A percentile compares a stretch with the other conserved stretches of the same genome.
Conservation (phyloP, 2,329 filamentous ascomycete genomes). For the Aspergillus tamarii region DNA sequence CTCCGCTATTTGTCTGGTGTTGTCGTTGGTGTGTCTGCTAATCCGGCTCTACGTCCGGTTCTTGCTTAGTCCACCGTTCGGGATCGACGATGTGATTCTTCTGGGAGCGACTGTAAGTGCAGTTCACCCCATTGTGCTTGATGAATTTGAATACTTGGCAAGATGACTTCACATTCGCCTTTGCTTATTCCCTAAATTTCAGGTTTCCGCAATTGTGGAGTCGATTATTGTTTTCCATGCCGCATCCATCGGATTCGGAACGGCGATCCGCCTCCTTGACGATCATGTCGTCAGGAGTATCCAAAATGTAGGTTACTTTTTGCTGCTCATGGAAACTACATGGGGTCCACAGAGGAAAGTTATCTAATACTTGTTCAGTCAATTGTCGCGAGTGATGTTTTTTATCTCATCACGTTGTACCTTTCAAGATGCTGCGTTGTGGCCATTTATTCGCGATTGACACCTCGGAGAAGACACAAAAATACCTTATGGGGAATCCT, state of each 20-base stretch:
- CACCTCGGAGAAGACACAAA: conserved; percentile 38
- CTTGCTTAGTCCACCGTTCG: conserved; percentile 21
- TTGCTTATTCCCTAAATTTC: conserved; percentile 1
- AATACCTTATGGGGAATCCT: conserved; percentile 31
- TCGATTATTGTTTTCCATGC: conserved; percentile 22
- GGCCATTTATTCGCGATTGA: conserved; percentile 36
- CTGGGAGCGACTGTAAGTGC: conserved; percentile 21
- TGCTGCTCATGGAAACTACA: background rate
- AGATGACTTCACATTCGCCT: background rate
- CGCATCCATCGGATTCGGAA: conserved; percentile 27
- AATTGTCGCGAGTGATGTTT: conserved; percentile 32
- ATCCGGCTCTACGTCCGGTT: conserved; percentile 30
- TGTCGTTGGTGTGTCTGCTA: conserved; percentile 28
- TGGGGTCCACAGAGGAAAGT: background rate
- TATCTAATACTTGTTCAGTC: conserved; percentile 22
- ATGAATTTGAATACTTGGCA: background rate
- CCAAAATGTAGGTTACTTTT: conserved; percentile 11
- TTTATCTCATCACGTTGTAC: conserved; percentile 44
- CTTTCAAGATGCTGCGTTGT: conserved; percentile 26
- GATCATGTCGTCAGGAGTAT: conserved; percentile 9
- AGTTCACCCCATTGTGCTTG: background rate
- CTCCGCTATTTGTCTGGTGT: conserved; percentile 31
- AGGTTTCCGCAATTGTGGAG: conserved; percentile 24
- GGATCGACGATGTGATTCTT: conserved; percentile 26
- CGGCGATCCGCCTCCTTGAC: conserved; percentile 19